Evolutionary conservation across 306 rosid genomes (phyloP).

Genomic region (Prunus mume): DNA sequence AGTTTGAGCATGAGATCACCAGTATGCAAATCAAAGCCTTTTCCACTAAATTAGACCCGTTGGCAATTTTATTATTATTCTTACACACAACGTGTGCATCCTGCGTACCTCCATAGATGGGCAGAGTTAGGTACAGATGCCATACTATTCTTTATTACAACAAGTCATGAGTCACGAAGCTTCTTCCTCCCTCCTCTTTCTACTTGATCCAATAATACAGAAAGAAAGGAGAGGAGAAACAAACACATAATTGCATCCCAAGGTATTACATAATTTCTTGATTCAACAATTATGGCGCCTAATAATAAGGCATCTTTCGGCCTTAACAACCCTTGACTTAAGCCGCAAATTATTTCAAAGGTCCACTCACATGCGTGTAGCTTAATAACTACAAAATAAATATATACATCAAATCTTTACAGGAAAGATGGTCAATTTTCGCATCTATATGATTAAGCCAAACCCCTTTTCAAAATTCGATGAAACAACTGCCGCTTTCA

Average conservation of each 20-base stretch:
- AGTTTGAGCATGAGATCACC: fast-evolving
- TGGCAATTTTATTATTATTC: too few species aligned
- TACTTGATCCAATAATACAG: neutral
- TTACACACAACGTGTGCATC: neutral
- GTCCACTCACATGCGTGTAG: slow-evolving; percentile 17
- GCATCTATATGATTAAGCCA: neutral
- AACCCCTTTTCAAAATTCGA: neutral
- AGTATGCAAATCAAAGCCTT: fast-evolving
- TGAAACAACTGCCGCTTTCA: neutral
- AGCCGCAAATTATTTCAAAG: slow-evolving; percentile 38
- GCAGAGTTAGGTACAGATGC: slow-evolving; percentile 6
- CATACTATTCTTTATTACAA: neutral
- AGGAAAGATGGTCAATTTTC: neutral
- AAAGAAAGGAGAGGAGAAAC: neutral
- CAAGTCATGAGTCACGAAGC: neutral
- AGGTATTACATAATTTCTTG: slow-evolving; percentile 5
- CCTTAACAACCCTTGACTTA: slow-evolving; percentile 28
- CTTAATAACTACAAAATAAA: neutral
- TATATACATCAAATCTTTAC: neutral
- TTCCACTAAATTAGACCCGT: too few species aligned
- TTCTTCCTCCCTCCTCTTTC: neutral
- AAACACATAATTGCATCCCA: slow-evolving; percentile 2
- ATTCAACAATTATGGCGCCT: slow-evolving; percentile 23
- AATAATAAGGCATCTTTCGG: slow-evolving; percentile 13
- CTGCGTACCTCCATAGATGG: slow-evolving; percentile 3